Conservation (phyloP, 805 yeast species). For the Pichia rugopelliculosa region DNA sequence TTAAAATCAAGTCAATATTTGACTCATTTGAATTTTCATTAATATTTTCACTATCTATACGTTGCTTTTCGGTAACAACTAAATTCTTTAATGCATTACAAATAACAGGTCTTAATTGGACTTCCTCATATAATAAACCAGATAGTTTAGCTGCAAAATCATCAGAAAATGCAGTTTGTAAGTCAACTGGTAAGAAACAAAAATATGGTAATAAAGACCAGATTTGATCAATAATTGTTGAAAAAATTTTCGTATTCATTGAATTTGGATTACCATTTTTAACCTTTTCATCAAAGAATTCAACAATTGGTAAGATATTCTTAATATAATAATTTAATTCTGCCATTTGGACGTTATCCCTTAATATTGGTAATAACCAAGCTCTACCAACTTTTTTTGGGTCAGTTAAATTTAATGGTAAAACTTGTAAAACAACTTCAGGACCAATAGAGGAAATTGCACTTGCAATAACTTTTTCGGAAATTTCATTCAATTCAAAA, state of each 20-base stretch:
- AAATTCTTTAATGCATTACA: conserved; percentile 75
- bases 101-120: conserved; percentile 68
- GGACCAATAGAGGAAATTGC: conserved; percentile 84
- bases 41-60: conserved; percentile 47
- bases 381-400: conserved; percentile 77
- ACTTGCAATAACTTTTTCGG: conserved; percentile 73
- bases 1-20: conserved; percentile 41
- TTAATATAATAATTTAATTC: conserved; percentile 54
- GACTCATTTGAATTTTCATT: conserved; percentile 34
- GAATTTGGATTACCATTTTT: conserved; percentile 42
- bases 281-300: conserved; percentile 45
- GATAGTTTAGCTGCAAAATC: conserved; percentile 72
- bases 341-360: conserved; percentile 78
- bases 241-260: conserved; percentile 67
- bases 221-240: conserved; percentile 82
- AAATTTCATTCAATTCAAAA: conserved; percentile 61
- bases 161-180: conserved; percentile 55
- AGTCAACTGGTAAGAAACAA: conserved; percentile 79
- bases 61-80: conserved; percentile 48
- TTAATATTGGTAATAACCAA: conserved; percentile 85
- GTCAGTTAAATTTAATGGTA: conserved; percentile 72
- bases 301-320: conserved; percentile 59
- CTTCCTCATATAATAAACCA: conserved; percentile 64
- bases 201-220: conserved; percentile 90
- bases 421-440: conserved; percentile 59